Percentiles rank a stretch among this genome's conserved stretches.
Evolutionary conservation across 108 stramenopile genomes (phyloP).

Genomic region (Parietichytrium sp.): DNA sequence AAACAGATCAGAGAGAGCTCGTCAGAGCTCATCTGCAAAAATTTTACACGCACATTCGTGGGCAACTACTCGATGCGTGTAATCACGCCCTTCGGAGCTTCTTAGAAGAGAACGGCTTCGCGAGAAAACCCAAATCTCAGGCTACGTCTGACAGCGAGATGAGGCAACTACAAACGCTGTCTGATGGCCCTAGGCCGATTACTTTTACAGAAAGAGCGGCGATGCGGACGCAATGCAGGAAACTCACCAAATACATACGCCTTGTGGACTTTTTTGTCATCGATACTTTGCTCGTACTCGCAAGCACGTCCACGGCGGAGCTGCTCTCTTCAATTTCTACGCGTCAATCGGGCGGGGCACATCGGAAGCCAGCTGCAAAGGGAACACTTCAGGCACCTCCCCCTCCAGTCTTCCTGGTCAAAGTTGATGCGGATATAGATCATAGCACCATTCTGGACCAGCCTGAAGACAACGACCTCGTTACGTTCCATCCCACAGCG

Average conservation of each 20-base stretch:
- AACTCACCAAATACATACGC: slow-evolving; percentile 30
- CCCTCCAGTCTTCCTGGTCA: not conserved
- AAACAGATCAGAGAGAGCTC: slow-evolving; percentile 46
- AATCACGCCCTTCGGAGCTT: not conserved
- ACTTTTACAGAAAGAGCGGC: slow-evolving; percentile 39
- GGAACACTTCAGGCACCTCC: not conserved
- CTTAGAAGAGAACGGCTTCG: slow-evolving; percentile 9
- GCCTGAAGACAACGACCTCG: not conserved
- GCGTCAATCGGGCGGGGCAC: not conserved
- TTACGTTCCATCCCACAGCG: slow-evolving; percentile 1
- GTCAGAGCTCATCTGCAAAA: not conserved
- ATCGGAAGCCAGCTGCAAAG: not conserved
- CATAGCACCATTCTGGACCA: not conserved
- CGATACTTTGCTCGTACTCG: slow-evolving; percentile 1
- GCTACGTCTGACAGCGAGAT: slow-evolving; percentile 39
- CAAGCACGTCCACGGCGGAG: not conserved
- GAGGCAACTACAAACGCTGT: too few species aligned
- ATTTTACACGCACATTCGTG: slow-evolving; percentile 39
- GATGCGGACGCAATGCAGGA: slow-evolving; percentile 37
- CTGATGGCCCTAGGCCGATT: slow-evolving; percentile 42
- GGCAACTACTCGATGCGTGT: slow-evolving; percentile 47
- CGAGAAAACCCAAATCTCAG: not conserved
- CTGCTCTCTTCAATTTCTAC: not conserved
- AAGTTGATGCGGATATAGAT: not conserved
- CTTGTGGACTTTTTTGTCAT: slow-evolving; percentile 29